phyloP scores from a whole-genome alignment of 176 grass and related monocot genomes.

The Phoenix roebelenii region DNA sequence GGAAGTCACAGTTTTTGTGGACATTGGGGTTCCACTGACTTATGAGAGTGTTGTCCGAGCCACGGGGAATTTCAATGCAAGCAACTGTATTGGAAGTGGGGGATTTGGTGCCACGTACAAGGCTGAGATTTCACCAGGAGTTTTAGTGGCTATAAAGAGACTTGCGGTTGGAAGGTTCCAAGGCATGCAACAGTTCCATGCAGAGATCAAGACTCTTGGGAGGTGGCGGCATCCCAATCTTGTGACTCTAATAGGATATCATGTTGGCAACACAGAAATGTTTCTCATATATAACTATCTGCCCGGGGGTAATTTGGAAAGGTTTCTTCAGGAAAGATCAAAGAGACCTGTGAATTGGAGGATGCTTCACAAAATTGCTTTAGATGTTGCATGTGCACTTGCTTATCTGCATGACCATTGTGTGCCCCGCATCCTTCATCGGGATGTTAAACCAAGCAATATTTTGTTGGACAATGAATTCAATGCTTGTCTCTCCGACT shows the following conservation, averaged over 20 bases:
- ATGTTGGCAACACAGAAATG: constrained; percentile 76
- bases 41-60: constrained; percentile 79
- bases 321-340: constrained; percentile 75
- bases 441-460: constrained; percentile 93
- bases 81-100: constrained; percentile 91
- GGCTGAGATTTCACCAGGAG: constrained; percentile 80
- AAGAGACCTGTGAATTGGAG: constrained; percentile 78
- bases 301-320: constrained; percentile 86
- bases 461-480: constrained; percentile 78
- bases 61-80: constrained; percentile 71
- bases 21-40: constrained; percentile 70
- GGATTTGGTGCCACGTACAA: constrained; percentile 97
- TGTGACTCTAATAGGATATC: constrained; percentile 79
- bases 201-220: constrained; percentile 86
- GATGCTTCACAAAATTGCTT: constrained; percentile 97
- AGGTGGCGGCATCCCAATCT: constrained; percentile 74
- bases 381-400: constrained; percentile 81
- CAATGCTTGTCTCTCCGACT: constrained; percentile 86
- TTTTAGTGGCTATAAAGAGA: constrained; percentile 89
- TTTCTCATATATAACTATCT: constrained; percentile 98
- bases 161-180: constrained; percentile 87
- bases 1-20: constrained; percentile 74
- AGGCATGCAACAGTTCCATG: constrained; percentile 85
- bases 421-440: constrained; percentile 75
- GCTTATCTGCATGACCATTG: constrained; percentile 75